Evolutionary conservation across 2,329 filamentous ascomycete species (phyloP).

Genomic region (Diaporthe amygdali): DNA sequence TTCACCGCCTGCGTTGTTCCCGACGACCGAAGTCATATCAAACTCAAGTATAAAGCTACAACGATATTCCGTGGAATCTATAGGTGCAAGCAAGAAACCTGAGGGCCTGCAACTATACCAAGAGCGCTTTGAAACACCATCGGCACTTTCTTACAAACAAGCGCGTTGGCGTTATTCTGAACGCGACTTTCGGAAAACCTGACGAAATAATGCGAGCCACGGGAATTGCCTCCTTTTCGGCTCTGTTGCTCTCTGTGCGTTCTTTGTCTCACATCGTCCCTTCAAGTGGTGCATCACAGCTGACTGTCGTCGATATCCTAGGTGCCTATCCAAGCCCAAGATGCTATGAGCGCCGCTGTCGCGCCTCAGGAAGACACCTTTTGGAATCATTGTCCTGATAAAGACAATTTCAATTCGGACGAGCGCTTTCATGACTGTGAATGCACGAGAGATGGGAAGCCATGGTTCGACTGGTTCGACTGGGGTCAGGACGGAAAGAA

Average conservation of each 20-base stretch:
- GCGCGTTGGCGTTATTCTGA: neutral
- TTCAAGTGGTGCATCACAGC: neutral
- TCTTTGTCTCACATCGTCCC: neutral
- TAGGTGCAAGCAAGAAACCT: neutral
- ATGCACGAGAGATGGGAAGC: neutral
- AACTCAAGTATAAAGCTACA: neutral
- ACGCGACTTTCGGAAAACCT: neutral
- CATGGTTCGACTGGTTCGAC: neutral
- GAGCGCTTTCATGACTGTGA: neutral
- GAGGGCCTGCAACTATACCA: neutral
- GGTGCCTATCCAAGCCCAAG: neutral
- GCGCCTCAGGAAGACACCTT: neutral
- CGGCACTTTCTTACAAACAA: neutral
- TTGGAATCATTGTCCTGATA: neutral
- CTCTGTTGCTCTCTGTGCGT: neutral
- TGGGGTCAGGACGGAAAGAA: neutral
- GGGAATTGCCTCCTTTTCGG: neutral
- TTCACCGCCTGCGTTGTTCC: neutral
- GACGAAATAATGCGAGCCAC: neutral
- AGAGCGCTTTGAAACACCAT: neutral
- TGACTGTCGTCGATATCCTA: neutral
- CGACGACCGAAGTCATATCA: neutral
- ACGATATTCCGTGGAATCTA: neutral
- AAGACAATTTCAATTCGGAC: neutral
- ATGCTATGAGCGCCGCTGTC: neutral